phyloP scores from a whole-genome alignment of 345 rosid species.

The Camelina neglecta region DNA sequence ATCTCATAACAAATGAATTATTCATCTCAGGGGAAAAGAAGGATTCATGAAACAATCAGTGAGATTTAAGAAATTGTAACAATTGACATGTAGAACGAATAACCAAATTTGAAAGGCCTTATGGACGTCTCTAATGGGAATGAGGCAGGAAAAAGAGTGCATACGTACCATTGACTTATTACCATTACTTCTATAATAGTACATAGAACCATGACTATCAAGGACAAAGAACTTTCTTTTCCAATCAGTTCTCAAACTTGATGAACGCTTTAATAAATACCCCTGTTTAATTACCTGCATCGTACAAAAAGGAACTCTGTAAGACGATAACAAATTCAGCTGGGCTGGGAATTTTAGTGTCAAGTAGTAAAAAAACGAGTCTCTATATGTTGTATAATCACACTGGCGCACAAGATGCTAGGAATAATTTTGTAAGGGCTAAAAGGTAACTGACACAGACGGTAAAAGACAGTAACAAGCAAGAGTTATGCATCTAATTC shows the following conservation, averaged over 20 bases:
- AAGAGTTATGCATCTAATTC: not conserved
- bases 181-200: constrained; percentile 72
- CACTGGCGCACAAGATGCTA: constrained; percentile 4
- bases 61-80: not conserved
- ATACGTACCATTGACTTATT: constrained; percentile 60
- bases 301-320: constrained; percentile 33
- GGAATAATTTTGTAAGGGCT: not conserved
- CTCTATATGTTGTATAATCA: constrained; percentile 14
- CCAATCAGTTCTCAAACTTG: constrained; percentile 80
- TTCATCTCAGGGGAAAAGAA: not conserved
- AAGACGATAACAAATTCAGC: constrained; percentile 10
- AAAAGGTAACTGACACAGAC: not conserved
- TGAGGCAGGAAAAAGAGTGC: constrained; percentile 14
- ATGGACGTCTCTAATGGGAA: not conserved
- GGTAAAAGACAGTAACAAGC: not conserved
- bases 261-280: constrained; percentile 79
- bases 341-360: not conserved
- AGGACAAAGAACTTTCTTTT: constrained; percentile 91
- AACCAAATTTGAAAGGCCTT: not conserved
- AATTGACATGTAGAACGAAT: not conserved
- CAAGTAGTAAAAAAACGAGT: constrained; percentile 22
- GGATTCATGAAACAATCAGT: not conserved
- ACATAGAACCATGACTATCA: constrained; percentile 78
- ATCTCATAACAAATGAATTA: not conserved
- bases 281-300: constrained; percentile 79